phyloP scores from a whole-genome alignment of 305 asterid genomes.

The Fraxinus floribunda region DNA sequence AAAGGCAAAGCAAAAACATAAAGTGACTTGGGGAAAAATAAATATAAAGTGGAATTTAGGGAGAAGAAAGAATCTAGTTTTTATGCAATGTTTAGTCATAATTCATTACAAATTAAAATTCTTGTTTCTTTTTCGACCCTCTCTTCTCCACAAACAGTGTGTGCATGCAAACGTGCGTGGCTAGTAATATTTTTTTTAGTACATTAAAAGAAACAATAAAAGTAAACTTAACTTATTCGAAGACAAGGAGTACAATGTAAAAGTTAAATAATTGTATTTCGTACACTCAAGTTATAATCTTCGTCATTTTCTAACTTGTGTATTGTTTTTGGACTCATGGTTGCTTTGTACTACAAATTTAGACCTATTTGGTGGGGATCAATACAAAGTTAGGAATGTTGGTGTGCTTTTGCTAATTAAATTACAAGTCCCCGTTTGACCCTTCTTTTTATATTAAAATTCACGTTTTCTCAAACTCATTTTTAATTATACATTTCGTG shows the following conservation, averaged over 20 bases:
- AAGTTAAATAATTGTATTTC: not conserved
- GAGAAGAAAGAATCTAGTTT: not conserved
- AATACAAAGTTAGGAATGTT: not conserved
- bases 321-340: not conserved
- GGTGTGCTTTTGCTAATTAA: not conserved
- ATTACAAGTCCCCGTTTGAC: too few relatives aligned
- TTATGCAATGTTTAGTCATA: not conserved
- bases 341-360: not conserved
- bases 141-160: not conserved
- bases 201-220: not conserved
- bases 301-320: not conserved
- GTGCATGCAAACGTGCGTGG: not conserved
- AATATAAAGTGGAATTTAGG: not conserved
- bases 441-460: too few relatives aligned
- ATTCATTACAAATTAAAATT: not conserved
- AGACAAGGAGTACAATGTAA: not conserved
- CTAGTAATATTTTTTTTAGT: not conserved
- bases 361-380: too few relatives aligned
- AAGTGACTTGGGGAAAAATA: not conserved
- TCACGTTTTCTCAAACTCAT: too few relatives aligned
- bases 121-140: not conserved
- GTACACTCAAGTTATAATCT: too few relatives aligned
- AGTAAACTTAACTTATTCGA: not conserved
- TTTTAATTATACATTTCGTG: not conserved
- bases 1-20: slow-evolving; percentile 13